phyloP scores from a whole-genome alignment of 2,329 filamentous ascomycete species.

The Aspergillus sojae region DNA sequence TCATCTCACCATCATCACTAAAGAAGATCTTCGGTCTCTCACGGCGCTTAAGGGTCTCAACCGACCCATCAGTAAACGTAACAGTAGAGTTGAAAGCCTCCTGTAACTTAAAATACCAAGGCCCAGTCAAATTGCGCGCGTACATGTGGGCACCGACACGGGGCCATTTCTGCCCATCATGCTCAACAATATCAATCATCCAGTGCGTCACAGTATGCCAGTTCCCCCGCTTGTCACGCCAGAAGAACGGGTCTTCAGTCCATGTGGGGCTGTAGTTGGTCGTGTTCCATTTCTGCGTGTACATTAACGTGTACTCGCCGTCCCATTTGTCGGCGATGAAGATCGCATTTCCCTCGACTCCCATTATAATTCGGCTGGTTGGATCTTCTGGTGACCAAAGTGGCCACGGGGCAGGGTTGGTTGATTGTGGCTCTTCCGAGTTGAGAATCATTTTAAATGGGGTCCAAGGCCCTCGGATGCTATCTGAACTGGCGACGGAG shows the following conservation, averaged over 20 bases:
- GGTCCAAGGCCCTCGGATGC: constrained; percentile 8
- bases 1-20: constrained; percentile 50
- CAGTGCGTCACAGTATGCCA: constrained; percentile 40
- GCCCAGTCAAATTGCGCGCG: constrained; percentile 28
- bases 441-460: constrained; percentile 2
- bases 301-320: constrained; percentile 15
- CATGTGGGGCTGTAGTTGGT: constrained; percentile 14
- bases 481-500: constrained; percentile 13
- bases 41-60: constrained; percentile 45
- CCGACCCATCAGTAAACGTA: constrained; percentile 45
- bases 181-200: constrained; percentile 33
- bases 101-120: constrained; percentile 36
- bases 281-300: constrained; percentile 10
- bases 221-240: constrained; percentile 40
- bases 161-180: constrained; percentile 28
- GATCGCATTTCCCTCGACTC: constrained; percentile 17
- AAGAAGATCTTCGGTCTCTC: constrained; percentile 56
- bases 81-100: constrained; percentile 32
- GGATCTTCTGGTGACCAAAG: constrained; percentile 8
- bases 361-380: constrained; percentile 10
- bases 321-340: constrained; percentile 16
- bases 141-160: constrained; percentile 39
- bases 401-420: constrained; percentile 16
- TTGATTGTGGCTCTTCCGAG: constrained; percentile 9
- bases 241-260: constrained; percentile 41